Evolutionary conservation across 306 rosid genomes (phyloP), one percentile per base, ranked within the genome.

Genomic region (Prunus mume): DNA sequence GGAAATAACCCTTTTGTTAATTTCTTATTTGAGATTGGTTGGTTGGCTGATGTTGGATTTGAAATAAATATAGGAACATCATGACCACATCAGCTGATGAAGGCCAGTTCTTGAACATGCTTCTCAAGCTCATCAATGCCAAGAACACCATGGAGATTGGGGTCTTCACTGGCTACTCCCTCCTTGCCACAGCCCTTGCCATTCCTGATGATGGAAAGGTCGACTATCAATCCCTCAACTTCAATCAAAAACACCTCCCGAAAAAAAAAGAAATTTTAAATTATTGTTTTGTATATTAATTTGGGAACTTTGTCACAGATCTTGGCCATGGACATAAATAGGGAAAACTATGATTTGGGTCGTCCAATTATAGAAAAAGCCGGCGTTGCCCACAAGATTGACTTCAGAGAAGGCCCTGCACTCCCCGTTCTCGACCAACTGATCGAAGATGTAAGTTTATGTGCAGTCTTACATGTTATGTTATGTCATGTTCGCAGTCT

Each of bases 61-160:
- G 2, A 52, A 38, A 19, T 68, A 68, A 68, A 84, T 12, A 84
- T 8, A 93, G 98, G 98, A 93, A 93, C 86, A 79, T 93, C 82
- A 93, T 93, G 98, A 90, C 98, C 24, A 93, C 96, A 49, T 90
- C 98, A 47, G 97, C 97, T 32, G 98, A 93, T 62, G 98, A 93
- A 81, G 98, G 98, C 0, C 98, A 93, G 28, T 93, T 93, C 84
- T 85, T 93, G 93, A 87, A 80, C 88, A 85, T 93, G 96, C 91
- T 93, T 41, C 86, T 93, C 74, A 93, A 93, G 84, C 88, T 93
- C 19, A 90, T 93, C 80, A 93, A 93, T 82, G 98, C 98, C 62
- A 93, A 91, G 85, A 93, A 93, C 70, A 93, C 98, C 83, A 91
- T 93, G 95, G 98, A 93, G 86, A 93, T 93, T 30, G 98, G 98